Conservation (phyloP, 2,329 filamentous ascomycete species). For the Dactylellina cionopaga region DNA sequence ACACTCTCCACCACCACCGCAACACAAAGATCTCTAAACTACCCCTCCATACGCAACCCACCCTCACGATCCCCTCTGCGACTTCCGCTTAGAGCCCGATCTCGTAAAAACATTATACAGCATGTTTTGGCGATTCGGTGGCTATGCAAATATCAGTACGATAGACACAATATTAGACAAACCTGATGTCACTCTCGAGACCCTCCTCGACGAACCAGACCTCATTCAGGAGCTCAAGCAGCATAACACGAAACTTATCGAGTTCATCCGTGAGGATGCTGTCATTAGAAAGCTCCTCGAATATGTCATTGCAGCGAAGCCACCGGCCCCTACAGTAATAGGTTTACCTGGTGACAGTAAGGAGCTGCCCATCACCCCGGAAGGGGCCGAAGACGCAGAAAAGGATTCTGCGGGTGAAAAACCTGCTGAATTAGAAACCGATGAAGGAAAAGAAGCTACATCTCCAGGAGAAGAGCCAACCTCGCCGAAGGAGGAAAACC, state of each 20-base stretch:
- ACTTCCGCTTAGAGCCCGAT: slow-evolving; percentile 33
- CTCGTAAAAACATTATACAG: slow-evolving; percentile 62
- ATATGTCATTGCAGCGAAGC: slow-evolving; percentile 86
- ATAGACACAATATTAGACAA: slow-evolving; percentile 98
- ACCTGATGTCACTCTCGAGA: slow-evolving; percentile 90
- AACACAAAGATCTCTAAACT: slow-evolving; percentile 48
- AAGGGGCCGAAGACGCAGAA: slow-evolving; percentile 20
- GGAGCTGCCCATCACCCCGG: slow-evolving; percentile 56
- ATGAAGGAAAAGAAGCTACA: slow-evolving; percentile 58
- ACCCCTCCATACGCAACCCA: slow-evolving; percentile 44
- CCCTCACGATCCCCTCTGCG: slow-evolving; percentile 12
- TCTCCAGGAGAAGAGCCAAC: slow-evolving; percentile 40
- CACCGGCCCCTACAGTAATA: slow-evolving; percentile 34
- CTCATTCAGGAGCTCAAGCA: slow-evolving; percentile 97
- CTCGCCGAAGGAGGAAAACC: slow-evolving; percentile 52
- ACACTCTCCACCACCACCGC: no score
- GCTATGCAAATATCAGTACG: slow-evolving; percentile 95
- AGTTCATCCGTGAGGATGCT: slow-evolving; percentile 88
- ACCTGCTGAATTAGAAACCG: slow-evolving; percentile 66
- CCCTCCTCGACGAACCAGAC: slow-evolving; percentile 94
- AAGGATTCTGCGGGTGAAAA: slow-evolving; percentile 66
- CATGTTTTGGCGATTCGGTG: slow-evolving; percentile 99
- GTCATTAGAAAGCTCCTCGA: slow-evolving; percentile 85
- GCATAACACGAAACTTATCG: slow-evolving; percentile 96
- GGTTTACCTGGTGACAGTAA: slow-evolving; percentile 52